A percentile compares a stretch with the other conserved stretches of the same genome.
Evolutionary conservation across 169 alveolate species (phyloP).

Genomic region (Perkinsus olseni): DNA sequence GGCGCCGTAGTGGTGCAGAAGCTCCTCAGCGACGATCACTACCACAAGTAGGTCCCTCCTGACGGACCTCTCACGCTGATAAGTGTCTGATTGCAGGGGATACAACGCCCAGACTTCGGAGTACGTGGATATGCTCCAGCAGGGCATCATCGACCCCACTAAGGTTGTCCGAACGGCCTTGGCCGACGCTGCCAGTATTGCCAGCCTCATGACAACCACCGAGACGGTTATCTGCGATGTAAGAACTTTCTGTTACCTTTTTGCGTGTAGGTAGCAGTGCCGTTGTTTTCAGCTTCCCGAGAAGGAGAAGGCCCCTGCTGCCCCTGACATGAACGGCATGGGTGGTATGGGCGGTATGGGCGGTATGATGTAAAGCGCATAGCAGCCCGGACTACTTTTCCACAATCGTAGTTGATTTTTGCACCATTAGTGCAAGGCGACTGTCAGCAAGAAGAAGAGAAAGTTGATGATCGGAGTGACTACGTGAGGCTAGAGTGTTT

Average conservation of each 20-base stretch:
- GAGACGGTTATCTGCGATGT: constrained; percentile 88
- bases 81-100: constrained; percentile 50
- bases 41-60: neutral
- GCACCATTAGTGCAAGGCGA: too few species aligned
- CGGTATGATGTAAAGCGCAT: neutral
- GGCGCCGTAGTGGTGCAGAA: constrained; percentile 93
- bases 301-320: neutral
- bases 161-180: constrained; percentile 96
- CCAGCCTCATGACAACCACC: constrained; percentile 94
- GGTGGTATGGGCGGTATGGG: neutral
- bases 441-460: neutral
- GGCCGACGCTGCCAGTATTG: constrained; percentile 96
- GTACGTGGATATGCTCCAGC: constrained; percentile 81
- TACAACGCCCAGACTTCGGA: constrained; percentile 91
- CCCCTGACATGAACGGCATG: neutral
- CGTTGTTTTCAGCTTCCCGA: neutral
- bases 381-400: neutral
- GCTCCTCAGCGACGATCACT: constrained; percentile 66
- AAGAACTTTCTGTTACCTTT: neutral
- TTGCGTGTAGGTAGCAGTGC: neutral
- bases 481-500: neutral
- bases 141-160: constrained; percentile 97
- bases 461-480: neutral
- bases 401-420: too few species aligned
- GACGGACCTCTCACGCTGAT: neutral